A percentile compares a stretch with the other conserved stretches of the same genome.
These are phyloP conservation scores for Lodderomyces parapsilosis DNA, from an alignment of 1,139 yeast species.

Conservation along the genomic window DNA sequence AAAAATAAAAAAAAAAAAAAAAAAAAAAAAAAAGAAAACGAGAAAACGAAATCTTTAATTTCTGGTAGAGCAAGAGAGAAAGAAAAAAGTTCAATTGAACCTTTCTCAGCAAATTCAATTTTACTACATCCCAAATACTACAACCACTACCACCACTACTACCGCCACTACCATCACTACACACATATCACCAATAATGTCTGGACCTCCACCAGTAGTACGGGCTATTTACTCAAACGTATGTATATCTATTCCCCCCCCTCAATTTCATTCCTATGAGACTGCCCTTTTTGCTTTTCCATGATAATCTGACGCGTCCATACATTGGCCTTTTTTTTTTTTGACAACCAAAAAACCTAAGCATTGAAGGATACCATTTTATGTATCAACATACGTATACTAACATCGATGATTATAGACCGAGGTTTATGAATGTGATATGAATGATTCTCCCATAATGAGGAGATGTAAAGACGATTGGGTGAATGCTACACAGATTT, in stretches of 20 bases:
- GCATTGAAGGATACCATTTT: not conserved
- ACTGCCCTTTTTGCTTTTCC: too few relatives aligned
- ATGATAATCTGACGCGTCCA: slow-evolving; percentile 14
- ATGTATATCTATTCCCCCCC: too few relatives aligned
- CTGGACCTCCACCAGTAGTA: slow-evolving; percentile 15
- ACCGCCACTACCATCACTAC: not conserved
- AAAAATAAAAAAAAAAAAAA: not conserved
- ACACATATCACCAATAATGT: slow-evolving; percentile 1
- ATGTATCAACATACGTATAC: slow-evolving; percentile 1
- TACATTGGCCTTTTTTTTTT: too few relatives aligned
- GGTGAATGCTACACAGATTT: slow-evolving; percentile 97
- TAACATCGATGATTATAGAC: slow-evolving; percentile 20
- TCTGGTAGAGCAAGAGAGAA: not conserved
- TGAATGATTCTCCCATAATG: slow-evolving; percentile 88
- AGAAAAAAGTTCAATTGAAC: too few relatives aligned
- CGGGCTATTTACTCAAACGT: slow-evolving; percentile 18
- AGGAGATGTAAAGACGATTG: slow-evolving; percentile 86
- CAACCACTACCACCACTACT: not conserved
- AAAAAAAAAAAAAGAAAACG: too few relatives aligned
- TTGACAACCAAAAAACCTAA: too few relatives aligned
- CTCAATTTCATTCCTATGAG: too few relatives aligned
- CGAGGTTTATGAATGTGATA: slow-evolving; percentile 83
- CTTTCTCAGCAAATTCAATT: too few relatives aligned
- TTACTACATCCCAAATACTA: not conserved
- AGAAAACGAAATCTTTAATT: too few relatives aligned